Conservation (phyloP, 2,329 filamentous ascomycete genomes). For the Teratosphaeria zuluensis region DNA sequence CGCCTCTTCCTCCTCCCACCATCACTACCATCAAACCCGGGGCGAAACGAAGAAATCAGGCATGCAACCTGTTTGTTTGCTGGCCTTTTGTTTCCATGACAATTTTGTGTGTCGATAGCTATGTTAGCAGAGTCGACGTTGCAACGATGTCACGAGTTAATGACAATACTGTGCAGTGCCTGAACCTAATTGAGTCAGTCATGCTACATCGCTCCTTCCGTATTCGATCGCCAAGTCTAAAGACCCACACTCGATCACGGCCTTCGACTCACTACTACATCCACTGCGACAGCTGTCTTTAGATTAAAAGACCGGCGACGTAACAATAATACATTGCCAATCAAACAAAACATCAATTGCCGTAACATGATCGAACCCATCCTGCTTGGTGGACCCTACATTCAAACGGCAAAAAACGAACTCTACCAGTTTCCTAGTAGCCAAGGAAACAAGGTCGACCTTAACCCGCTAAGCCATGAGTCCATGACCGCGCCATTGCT, state of each 20-base stretch:
- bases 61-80: no score
- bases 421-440: background rate
- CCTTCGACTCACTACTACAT: no score
- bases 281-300: no score
- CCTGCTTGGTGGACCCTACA: background rate
- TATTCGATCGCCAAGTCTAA: background rate
- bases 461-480: background rate
- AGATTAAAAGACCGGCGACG: no score
- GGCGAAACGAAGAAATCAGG: no score
- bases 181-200: no score
- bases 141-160: no score
- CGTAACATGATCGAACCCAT: background rate
- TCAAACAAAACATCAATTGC: background rate
- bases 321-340: no score
- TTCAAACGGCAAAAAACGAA: background rate
- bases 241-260: background rate
- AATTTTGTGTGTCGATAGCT: background rate
- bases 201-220: background rate
- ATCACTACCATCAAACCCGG: no score
- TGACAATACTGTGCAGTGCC: no score
- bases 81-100: background rate
- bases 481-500: background rate
- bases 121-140: no score
- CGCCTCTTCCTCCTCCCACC: no score
- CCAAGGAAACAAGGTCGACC: background rate